Evolutionary conservation across 73 alveolate genomes (phyloP).

Genomic region (Breviolum minutum): DNA sequence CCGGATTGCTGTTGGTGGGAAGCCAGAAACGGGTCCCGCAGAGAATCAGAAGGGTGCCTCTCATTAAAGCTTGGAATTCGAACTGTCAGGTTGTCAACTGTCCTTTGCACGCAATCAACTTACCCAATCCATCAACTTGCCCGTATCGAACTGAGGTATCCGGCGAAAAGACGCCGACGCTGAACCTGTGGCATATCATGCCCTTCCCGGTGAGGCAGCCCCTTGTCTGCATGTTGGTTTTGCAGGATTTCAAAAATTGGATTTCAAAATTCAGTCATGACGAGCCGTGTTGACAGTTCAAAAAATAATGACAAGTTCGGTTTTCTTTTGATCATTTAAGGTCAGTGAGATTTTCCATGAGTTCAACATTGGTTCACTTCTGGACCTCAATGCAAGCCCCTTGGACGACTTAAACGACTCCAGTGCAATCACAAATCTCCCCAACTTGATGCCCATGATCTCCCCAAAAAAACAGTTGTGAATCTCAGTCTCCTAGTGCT

Average conservation of each 20-base stretch:
- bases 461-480: background rate
- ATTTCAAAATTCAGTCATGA: background rate
- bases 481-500: too few species aligned
- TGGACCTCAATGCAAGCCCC: background rate
- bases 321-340: too few species aligned
- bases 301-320: too few species aligned
- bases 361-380: background rate
- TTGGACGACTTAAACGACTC: too few species aligned
- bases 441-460: background rate
- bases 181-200: constrained; percentile 17
- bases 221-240: background rate
- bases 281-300: too few species aligned
- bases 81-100: too few species aligned
- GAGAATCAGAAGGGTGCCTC: constrained; percentile 16
- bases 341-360: background rate
- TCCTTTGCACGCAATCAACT: background rate
- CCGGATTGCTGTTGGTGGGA: constrained; percentile 3
- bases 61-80: background rate
- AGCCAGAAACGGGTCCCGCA: background rate
- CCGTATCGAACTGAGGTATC: background rate
- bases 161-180: constrained; percentile 30
- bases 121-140: background rate
- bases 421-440: background rate
- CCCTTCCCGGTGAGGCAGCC: background rate
- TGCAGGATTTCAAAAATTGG: background rate